Conservation (phyloP, 805 yeast genomes). For the Ogataea populi-albae region DNA sequence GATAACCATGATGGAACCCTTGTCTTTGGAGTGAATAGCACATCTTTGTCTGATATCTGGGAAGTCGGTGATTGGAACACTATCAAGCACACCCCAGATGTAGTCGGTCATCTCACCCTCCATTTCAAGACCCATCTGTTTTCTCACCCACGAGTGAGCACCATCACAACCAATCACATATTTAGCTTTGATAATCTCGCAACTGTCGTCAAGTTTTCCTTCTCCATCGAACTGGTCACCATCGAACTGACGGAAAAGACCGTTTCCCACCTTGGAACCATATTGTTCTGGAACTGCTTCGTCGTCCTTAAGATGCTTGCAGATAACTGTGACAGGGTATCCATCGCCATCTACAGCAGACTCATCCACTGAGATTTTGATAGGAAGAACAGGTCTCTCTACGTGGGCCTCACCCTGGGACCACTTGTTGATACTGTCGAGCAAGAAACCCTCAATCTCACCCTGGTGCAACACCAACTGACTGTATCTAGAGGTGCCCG, state of each 20-base stretch:
- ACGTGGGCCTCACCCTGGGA: constrained; percentile 15
- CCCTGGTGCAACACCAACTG: constrained; percentile 34
- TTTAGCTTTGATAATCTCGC: constrained; percentile 29
- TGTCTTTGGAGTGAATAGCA: constrained; percentile 33
- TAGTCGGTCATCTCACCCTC: constrained; percentile 35
- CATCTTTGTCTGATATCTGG: constrained; percentile 35
- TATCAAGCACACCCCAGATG: constrained; percentile 37
- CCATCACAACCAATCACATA: constrained; percentile 35
- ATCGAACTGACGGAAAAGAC: constrained; percentile 26
- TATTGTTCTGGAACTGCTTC: constrained; percentile 11
- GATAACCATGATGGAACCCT: constrained; percentile 34
- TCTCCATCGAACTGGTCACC: constrained; percentile 26
- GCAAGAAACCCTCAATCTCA: constrained; percentile 28
- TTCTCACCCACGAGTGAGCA: constrained; percentile 35
- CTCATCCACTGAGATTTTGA: constrained; percentile 19
- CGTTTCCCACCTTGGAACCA: constrained; percentile 14
- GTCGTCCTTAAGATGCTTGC: constrained; percentile 17
- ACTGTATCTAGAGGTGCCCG: constrained; percentile 30
- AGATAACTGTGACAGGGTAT: constrained; percentile 36
- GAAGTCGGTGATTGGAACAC: constrained; percentile 35
- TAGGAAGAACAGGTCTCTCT: constrained; percentile 23
- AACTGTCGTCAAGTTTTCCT: constrained; percentile 9
- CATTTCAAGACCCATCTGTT: constrained; percentile 32
- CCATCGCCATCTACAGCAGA: constrained; percentile 36
- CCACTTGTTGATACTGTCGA: constrained; percentile 24